Evolutionary conservation across 257 asterid species (phyloP).

Genomic region (Solanum chmielewskii): DNA sequence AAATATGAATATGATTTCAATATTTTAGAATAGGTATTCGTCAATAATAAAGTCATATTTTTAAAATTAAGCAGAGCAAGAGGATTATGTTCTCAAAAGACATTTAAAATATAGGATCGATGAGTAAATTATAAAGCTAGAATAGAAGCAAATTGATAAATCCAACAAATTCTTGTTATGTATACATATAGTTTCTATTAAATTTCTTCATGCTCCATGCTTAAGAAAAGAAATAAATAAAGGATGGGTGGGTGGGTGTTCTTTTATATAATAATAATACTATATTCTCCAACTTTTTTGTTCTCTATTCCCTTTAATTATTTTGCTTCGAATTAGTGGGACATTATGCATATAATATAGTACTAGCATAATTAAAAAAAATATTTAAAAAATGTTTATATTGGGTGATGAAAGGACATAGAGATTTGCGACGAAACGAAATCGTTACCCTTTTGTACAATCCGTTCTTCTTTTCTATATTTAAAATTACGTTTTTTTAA

Average conservation of each 20-base stretch:
- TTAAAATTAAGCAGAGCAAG: too few species aligned
- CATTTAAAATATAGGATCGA: too few species aligned
- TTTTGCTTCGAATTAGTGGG: not conserved
- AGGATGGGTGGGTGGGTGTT: not conserved
- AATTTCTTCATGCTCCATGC: not conserved
- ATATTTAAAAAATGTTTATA: not conserved
- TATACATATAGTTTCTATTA: not conserved
- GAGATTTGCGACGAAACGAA: not conserved
- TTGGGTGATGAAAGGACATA: not conserved
- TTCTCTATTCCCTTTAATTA: not conserved
- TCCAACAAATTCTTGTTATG: not conserved
- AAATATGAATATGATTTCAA: too few species aligned
- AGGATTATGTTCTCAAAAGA: fast-evolving
- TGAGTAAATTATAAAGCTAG: too few species aligned
- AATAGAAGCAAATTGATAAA: not conserved
- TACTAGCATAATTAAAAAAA: not conserved
- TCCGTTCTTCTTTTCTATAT: not conserved
- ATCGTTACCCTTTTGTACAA: not conserved
- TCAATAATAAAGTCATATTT: too few species aligned
- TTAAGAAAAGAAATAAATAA: not conserved
- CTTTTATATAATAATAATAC: not conserved
- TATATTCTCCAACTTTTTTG: not conserved
- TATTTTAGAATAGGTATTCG: too few species aligned
- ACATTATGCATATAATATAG: not conserved
- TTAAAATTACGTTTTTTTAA: too few species aligned